Evolutionary conservation across 2,329 filamentous ascomycete species (phyloP).

Genomic region (Amylocarpus encephaloides): DNA sequence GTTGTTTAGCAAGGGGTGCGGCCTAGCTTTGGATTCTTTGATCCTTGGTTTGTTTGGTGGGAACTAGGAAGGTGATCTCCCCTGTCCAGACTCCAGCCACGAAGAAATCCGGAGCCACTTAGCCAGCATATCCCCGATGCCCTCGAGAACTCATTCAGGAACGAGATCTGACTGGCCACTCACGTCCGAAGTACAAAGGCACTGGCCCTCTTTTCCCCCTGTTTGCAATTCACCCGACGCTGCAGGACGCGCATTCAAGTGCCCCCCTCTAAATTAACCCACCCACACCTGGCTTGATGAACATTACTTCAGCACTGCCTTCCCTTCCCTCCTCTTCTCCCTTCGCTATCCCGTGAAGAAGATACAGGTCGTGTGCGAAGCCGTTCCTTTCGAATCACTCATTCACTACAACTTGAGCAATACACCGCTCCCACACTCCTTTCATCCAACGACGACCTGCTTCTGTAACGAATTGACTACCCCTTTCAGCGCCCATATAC

Average conservation of each 20-base stretch:
- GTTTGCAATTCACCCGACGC: conserved; percentile 9
- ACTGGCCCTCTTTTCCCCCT: conserved; percentile 27
- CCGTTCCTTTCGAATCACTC: conserved; percentile 24
- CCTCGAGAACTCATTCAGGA: conserved; percentile 14
- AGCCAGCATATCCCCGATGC: background rate
- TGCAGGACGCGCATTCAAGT: conserved; percentile 9
- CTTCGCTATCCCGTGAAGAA: conserved; percentile 14
- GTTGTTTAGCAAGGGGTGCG: background rate
- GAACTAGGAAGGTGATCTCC: conserved; percentile 2
- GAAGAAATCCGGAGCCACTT: conserved; percentile 12
- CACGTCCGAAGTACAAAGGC: conserved; percentile 12
- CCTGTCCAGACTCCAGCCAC: conserved; percentile 12
- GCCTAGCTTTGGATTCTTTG: background rate
- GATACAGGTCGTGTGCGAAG: conserved; percentile 22
- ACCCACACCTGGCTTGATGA: conserved; percentile 4
- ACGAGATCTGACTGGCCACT: conserved; percentile 22
- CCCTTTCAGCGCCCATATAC: background rate
- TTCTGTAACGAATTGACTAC: conserved; percentile 11
- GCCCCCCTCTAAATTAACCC: conserved; percentile 16
- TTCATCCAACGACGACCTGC: conserved; percentile 21
- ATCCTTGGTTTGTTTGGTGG: conserved; percentile 9
- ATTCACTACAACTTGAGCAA: conserved; percentile 25
- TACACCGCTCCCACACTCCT: conserved; percentile 29
- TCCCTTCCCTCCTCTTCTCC: conserved; percentile 7
- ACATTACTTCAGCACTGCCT: conserved; percentile 9